phyloP scores from a whole-genome alignment of 2,329 filamentous ascomycete species.

The Onygenales sp. region DNA sequence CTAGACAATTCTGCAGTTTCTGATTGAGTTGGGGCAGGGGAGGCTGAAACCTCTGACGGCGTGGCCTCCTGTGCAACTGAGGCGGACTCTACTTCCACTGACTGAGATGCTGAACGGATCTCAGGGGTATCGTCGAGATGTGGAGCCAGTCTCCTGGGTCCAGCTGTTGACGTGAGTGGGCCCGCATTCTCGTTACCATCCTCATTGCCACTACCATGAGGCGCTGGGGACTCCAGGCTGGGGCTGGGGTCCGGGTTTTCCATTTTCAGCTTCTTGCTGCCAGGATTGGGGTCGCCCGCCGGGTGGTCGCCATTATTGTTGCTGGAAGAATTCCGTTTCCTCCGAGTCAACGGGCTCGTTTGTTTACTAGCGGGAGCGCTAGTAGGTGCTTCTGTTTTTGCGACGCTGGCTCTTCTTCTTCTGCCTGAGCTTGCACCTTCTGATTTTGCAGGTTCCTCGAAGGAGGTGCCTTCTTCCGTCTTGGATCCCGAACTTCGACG shows the following conservation, averaged over 20 bases:
- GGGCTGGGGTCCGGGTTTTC: background rate
- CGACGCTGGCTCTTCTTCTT: background rate
- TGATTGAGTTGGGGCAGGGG: slow-evolving; percentile 6
- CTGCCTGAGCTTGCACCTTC: background rate
- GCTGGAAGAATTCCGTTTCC: background rate
- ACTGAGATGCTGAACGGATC: background rate
- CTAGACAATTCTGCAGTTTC: slow-evolving; percentile 10
- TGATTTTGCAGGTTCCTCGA: background rate
- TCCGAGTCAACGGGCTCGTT: background rate
- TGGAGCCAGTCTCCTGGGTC: background rate
- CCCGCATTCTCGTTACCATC: background rate
- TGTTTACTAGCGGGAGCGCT: background rate
- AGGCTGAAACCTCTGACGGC: slow-evolving; percentile 5
- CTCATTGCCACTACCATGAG: background rate
- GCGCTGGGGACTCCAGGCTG: background rate
- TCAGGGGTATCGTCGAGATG: background rate
- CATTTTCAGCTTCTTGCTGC: background rate
- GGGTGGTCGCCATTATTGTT: background rate
- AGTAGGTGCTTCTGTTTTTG: background rate
- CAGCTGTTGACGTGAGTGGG: background rate
- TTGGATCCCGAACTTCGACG: slow-evolving; percentile 1
- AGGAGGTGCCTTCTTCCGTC: background rate
- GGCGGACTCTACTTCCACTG: slow-evolving; percentile 5
- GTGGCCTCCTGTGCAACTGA: background rate
- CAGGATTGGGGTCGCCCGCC: background rate